These are phyloP conservation scores for Phaeotremella skinneri DNA, from an alignment of 768 basidiomycete species.

Conservation along the genomic window DNA sequence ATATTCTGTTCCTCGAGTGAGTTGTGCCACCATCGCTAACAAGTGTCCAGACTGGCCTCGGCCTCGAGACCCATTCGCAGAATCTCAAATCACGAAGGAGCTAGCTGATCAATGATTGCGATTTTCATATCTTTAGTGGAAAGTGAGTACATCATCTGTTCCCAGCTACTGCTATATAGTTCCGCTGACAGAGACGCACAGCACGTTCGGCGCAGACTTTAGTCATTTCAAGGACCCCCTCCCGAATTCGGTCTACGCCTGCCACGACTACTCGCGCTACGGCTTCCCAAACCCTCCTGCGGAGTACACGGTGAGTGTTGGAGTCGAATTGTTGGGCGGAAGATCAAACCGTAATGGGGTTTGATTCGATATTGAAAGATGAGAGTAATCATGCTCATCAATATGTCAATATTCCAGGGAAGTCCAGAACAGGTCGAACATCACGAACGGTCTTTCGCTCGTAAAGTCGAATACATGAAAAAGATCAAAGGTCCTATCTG, in stretches of 20 bases:
- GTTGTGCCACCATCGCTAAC: background rate
- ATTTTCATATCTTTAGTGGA: background rate
- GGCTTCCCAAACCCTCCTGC: slow-evolving; percentile 67
- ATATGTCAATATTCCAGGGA: slow-evolving; percentile 11
- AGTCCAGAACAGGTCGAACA: slow-evolving; percentile 28
- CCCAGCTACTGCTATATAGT: too few species aligned
- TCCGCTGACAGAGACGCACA: too few species aligned
- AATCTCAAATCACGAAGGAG: too few species aligned
- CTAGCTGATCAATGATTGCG: slow-evolving; percentile 9
- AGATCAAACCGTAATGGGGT: too few species aligned
- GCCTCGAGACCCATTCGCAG: slow-evolving; percentile 22
- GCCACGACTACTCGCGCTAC: slow-evolving; percentile 73
- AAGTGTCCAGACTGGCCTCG: slow-evolving; percentile 16
- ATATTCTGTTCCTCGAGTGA: slow-evolving; percentile 76
- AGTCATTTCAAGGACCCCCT: slow-evolving; percentile 58
- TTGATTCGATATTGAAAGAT: too few species aligned
- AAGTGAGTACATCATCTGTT: too few species aligned
- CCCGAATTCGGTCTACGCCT: slow-evolving; percentile 71
- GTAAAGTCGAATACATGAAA: slow-evolving; percentile 77
- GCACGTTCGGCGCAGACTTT: slow-evolving; percentile 65
- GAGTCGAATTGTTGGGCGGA: too few species aligned
- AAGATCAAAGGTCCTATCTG: slow-evolving; percentile 48
- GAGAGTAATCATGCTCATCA: background rate
- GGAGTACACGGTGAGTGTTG: slow-evolving; percentile 55
- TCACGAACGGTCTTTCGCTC: slow-evolving; percentile 56